These are phyloP conservation scores for Smittium culicis DNA, from an alignment of 371 early-diverging fungal genomes.

Conservation along the genomic window DNA sequence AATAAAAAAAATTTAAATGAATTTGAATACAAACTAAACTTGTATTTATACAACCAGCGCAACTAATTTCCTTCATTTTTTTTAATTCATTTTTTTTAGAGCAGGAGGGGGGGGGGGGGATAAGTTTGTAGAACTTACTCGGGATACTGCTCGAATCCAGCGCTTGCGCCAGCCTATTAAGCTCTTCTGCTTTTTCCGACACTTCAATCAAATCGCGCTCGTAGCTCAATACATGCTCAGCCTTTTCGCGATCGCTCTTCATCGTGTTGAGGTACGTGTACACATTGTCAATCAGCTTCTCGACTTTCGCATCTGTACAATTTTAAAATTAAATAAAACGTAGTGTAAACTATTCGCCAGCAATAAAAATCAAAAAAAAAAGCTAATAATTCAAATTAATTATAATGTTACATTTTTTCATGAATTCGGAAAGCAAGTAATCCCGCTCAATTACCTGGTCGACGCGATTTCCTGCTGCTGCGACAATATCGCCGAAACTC, in stretches of 20 bases:
- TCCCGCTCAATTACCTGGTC: not conserved
- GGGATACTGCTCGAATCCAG: not conserved
- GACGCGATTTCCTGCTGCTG: not conserved
- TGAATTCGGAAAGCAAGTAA: not conserved
- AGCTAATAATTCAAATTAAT: not conserved
- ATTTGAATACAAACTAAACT: not conserved
- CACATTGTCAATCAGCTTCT: not conserved
- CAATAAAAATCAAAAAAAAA: not conserved
- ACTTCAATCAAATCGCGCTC: not conserved
- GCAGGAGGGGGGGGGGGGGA: not conserved
- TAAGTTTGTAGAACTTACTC: not conserved
- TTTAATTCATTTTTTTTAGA: not conserved
- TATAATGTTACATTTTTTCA: constrained; percentile 2
- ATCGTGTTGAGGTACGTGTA: not conserved
- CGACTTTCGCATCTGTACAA: not conserved
- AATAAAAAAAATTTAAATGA: too few relatives aligned
- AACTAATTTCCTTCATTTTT: not conserved
- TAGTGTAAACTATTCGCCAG: not conserved
- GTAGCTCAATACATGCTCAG: not conserved
- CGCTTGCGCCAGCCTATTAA: not conserved
- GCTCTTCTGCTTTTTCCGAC: not conserved
- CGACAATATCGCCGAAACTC: not conserved
- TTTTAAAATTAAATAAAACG: not conserved
- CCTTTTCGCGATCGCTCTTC: not conserved
- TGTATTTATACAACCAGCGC: not conserved